Evolutionary conservation across 495 filamentous ascomycete species (phyloP).

Genomic region (Xylaria nigripes): DNA sequence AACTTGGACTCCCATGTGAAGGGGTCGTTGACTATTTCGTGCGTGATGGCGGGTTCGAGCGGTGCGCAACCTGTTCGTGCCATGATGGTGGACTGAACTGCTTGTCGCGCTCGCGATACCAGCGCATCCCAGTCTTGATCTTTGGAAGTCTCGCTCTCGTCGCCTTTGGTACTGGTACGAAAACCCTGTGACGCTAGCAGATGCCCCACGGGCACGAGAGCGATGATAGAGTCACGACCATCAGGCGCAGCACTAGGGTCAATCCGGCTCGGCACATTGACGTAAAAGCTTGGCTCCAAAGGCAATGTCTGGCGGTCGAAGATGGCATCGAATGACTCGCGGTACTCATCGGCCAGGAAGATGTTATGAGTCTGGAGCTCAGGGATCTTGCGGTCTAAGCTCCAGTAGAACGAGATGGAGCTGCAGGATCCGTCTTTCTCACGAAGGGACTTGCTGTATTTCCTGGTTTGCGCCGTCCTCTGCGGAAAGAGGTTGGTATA

Average conservation of each 20-base stretch:
- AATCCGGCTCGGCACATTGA: conserved; percentile 60
- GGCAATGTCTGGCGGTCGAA: conserved; percentile 59
- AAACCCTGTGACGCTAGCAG: conserved; percentile 23
- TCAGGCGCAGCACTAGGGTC: conserved; percentile 56
- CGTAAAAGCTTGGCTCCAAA: conserved; percentile 58
- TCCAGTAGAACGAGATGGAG: conserved; percentile 70
- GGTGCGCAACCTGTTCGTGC: conserved; percentile 42
- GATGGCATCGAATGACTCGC: conserved; percentile 60
- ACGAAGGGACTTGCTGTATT: conserved; percentile 40
- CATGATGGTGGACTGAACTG: conserved; percentile 48
- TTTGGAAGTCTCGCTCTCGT: conserved; percentile 26
- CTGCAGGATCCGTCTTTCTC: conserved; percentile 51
- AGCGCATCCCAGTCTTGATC: conserved; percentile 51
- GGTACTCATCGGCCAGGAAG: conserved; percentile 62
- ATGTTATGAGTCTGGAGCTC: conserved; percentile 63
- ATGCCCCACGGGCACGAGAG: conserved; percentile 61
- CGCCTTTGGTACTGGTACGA: conserved; percentile 9
- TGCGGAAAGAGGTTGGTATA: conserved; percentile 54
- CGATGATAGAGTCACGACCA: conserved; percentile 53
- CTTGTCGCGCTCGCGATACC: conserved; percentile 41
- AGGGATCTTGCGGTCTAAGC: conserved; percentile 46
- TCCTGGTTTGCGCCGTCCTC: conserved; percentile 13
- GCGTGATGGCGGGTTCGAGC: conserved; percentile 39
- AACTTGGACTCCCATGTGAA: conserved; percentile 51
- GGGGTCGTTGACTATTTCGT: conserved; percentile 56